Evolutionary conservation across 192 early-diverging fungal species (phyloP).

Genomic region (Geranomyces variabilis): DNA sequence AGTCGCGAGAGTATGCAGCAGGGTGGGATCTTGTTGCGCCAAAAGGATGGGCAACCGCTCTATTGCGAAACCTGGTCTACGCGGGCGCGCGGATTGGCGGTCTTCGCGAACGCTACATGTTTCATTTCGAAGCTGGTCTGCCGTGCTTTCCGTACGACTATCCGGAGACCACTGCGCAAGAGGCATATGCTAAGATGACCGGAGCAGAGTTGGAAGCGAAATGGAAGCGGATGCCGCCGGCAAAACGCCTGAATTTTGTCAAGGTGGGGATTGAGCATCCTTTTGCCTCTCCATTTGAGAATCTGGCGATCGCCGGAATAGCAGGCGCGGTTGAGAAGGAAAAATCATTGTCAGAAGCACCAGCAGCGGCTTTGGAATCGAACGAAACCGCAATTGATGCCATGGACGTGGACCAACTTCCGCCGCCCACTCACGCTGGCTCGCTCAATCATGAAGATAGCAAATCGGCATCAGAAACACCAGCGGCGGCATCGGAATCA

Average conservation of each 20-base stretch:
- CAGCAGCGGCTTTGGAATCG: background rate
- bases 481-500: too few relatives aligned
- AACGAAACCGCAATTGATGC: background rate
- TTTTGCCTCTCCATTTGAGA: constrained; percentile 70
- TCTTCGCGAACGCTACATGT: constrained; percentile 66
- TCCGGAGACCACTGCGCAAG: constrained; percentile 74
- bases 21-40: constrained; percentile 84
- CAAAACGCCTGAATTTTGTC: constrained; percentile 81
- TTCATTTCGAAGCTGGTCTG: constrained; percentile 77
- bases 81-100: constrained; percentile 81
- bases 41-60: constrained; percentile 77
- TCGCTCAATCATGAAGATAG: too few relatives aligned
- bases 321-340: background rate
- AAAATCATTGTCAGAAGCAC: background rate
- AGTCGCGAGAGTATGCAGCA: constrained; percentile 51
- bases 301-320: background rate
- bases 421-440: too few relatives aligned
- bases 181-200: constrained; percentile 44
- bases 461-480: background rate
- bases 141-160: constrained; percentile 85
- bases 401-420: background rate
- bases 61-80: constrained; percentile 89
- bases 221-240: constrained; percentile 73
- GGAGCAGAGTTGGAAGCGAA: constrained; percentile 47
- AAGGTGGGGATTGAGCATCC: constrained; percentile 70